Conservation (phyloP, 768 basidiomycete species). For the Hemileccinum rubropunctum region DNA sequence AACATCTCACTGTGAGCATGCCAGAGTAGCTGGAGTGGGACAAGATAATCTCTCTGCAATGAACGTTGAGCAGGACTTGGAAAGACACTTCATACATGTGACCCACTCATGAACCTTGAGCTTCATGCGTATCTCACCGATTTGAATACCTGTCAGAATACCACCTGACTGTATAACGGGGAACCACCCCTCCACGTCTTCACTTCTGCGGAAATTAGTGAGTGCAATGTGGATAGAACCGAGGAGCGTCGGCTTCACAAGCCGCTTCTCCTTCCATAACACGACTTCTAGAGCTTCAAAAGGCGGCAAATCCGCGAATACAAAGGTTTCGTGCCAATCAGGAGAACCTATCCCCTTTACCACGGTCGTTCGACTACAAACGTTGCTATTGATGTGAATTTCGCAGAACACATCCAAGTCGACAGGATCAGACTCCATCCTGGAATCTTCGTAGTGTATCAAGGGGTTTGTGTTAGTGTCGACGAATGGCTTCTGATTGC, state of each 20-base stretch:
- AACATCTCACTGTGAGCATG: slow-evolving; percentile 52
- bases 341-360: slow-evolving; percentile 64
- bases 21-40: slow-evolving; percentile 60
- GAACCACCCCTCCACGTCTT: slow-evolving; percentile 82
- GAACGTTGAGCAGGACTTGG: slow-evolving; percentile 5
- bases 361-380: slow-evolving; percentile 73
- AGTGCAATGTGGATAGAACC: slow-evolving; percentile 67
- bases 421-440: slow-evolving; percentile 46
- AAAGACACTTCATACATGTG: neutral
- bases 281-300: slow-evolving; percentile 68
- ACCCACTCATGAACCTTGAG: slow-evolving; percentile 74
- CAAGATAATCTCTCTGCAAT: slow-evolving; percentile 70
- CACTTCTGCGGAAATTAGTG: slow-evolving; percentile 68
- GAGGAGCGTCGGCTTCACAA: slow-evolving; percentile 50
- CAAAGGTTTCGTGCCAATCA: slow-evolving; percentile 83
- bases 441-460: slow-evolving; percentile 32
- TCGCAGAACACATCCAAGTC: slow-evolving; percentile 79
- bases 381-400: slow-evolving; percentile 62
- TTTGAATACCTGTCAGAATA: slow-evolving; percentile 51
- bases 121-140: slow-evolving; percentile 75
- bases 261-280: slow-evolving; percentile 68
- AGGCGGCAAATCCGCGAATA: slow-evolving; percentile 72
- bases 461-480: slow-evolving; percentile 23
- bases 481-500: slow-evolving; percentile 41
- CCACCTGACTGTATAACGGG: slow-evolving; percentile 59